Percentiles rank a stretch among this genome's conserved stretches.
phyloP scores from a whole-genome alignment of 768 basidiomycete species.

The Boletus reticulatus region DNA sequence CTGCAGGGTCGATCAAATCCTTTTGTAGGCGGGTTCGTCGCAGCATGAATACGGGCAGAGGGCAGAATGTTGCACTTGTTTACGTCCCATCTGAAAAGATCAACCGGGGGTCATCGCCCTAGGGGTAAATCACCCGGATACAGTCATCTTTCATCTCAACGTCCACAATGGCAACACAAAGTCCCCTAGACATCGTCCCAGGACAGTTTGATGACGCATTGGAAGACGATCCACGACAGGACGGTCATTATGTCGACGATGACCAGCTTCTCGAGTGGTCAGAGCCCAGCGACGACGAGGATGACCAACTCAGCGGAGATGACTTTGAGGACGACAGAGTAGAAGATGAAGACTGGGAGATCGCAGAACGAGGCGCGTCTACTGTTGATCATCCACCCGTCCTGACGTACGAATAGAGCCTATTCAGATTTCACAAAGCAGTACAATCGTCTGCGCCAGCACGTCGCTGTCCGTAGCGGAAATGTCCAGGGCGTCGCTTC shows the following conservation, averaged over 20 bases:
- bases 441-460: slow-evolving; percentile 91
- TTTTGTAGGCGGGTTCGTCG: slow-evolving; percentile 9
- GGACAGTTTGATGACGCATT: slow-evolving; percentile 67
- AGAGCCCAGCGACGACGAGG: slow-evolving; percentile 26
- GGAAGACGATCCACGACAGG: slow-evolving; percentile 32
- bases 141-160: background rate
- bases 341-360: slow-evolving; percentile 89
- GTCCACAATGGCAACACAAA: slow-evolving; percentile 17
- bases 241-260: slow-evolving; percentile 47
- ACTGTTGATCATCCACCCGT: background rate
- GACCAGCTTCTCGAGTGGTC: slow-evolving; percentile 31
- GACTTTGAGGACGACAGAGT: slow-evolving; percentile 58
- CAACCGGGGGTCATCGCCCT: background rate
- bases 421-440: slow-evolving; percentile 94
- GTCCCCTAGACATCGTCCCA: slow-evolving; percentile 32
- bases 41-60: background rate
- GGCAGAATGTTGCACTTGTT: background rate
- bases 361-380: slow-evolving; percentile 71
- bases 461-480: slow-evolving; percentile 80
- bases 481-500: slow-evolving; percentile 60
- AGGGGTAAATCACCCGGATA: slow-evolving; percentile 16
- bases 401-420: background rate
- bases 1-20: background rate
- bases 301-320: slow-evolving; percentile 41
- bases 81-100: background rate